phyloP scores from a whole-genome alignment of 2,329 filamentous ascomycete genomes.

The Monosporascus sp. region DNA sequence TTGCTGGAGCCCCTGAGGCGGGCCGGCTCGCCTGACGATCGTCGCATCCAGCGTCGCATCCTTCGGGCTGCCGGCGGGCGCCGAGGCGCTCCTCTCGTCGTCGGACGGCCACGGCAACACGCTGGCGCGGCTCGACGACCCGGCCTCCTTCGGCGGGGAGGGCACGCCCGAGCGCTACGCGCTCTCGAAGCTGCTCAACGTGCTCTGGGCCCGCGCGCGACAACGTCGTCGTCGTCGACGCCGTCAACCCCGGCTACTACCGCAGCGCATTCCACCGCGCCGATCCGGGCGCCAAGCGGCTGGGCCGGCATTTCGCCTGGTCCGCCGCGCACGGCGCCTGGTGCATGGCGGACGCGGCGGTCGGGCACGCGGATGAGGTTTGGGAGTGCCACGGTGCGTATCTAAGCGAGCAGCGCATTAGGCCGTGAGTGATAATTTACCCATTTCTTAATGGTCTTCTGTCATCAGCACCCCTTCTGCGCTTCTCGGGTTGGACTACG shows the following conservation, averaged over 20 bases:
- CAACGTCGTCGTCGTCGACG: constrained; percentile 11
- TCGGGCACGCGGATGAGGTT: constrained; percentile 4
- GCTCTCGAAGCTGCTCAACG: constrained; percentile 12
- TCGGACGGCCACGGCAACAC: constrained; percentile 6
- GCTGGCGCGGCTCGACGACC: constrained; percentile 10
- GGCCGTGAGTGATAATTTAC: constrained; percentile 6
- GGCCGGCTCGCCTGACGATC: constrained; percentile 10
- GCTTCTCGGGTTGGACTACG: not conserved
- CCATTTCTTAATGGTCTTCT: not conserved
- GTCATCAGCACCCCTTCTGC: not conserved
- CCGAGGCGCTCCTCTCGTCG: constrained; percentile 1
- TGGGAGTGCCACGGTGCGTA: constrained; percentile 5
- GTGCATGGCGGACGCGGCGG: constrained; percentile 10
- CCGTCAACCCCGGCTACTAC: constrained; percentile 13
- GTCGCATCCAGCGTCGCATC: constrained; percentile 13
- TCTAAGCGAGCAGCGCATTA: constrained; percentile 11
- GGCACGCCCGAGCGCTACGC: constrained; percentile 9
- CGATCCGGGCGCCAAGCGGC: constrained; percentile 2
- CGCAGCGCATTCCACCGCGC: constrained; percentile 13
- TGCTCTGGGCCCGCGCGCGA: constrained; percentile 11
- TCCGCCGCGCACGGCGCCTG: constrained; percentile 6
- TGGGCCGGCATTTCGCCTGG: constrained; percentile 5
- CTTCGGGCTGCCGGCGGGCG: not conserved
- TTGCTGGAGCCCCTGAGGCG: constrained; percentile 8
- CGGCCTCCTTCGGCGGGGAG: constrained; percentile 8